Conservation (phyloP, 2,329 filamentous ascomycete genomes). For the Xenosphaeropsis pyriputrescens region DNA sequence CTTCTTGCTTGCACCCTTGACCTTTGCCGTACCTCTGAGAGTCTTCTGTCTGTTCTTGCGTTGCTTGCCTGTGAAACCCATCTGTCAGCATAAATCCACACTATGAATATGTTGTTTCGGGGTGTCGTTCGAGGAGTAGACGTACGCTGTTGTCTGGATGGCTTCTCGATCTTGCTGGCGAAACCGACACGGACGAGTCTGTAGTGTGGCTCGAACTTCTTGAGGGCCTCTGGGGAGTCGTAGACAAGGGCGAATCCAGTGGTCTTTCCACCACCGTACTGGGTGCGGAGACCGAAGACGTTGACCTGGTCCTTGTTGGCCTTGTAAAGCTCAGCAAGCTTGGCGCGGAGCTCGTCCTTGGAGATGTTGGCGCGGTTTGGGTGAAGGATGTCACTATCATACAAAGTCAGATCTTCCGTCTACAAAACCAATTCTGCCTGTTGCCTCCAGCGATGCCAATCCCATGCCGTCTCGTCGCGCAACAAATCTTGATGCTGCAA, state of each 20-base stretch:
- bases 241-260: slow-evolving; percentile 98
- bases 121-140: slow-evolving; percentile 21
- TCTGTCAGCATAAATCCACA: slow-evolving; percentile 9
- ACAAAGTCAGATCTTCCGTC: neutral
- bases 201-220: slow-evolving; percentile 99
- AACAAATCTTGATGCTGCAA: neutral
- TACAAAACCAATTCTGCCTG: too few species aligned
- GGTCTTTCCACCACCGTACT: slow-evolving; percentile 99
- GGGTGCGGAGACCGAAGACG: slow-evolving; percentile 96
- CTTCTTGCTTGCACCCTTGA: slow-evolving; percentile 89
- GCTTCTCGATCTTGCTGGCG: slow-evolving; percentile 90
- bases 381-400: slow-evolving; percentile 90
- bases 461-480: neutral
- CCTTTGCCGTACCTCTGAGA: slow-evolving; percentile 94
- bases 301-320: slow-evolving; percentile 93
- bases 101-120: slow-evolving; percentile 2
- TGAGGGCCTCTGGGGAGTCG: slow-evolving; percentile 95
- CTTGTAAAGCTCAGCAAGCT: slow-evolving; percentile 96
- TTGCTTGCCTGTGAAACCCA: slow-evolving; percentile 72
- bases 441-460: neutral
- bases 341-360: slow-evolving; percentile 95
- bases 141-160: slow-evolving; percentile 98
- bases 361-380: slow-evolving; percentile 96
- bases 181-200: slow-evolving; percentile 87
- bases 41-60: slow-evolving; percentile 99